phyloP scores from a whole-genome alignment of 2,329 filamentous ascomycete genomes.

The Colletotrichum salicis region DNA sequence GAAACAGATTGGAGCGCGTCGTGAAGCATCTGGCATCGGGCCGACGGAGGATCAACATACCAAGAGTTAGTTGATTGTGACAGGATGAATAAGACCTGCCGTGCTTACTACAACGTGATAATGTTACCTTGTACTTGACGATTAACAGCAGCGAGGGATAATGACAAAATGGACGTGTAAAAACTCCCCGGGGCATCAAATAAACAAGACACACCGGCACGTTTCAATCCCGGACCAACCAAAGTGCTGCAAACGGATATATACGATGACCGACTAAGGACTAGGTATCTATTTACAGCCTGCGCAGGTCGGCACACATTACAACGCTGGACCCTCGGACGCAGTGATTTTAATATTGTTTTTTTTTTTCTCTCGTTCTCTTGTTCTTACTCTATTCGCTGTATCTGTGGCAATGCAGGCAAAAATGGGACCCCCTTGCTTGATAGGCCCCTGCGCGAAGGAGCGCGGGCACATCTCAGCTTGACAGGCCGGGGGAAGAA shows the following conservation, averaged over 20 bases:
- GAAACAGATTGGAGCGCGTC: too few species aligned
- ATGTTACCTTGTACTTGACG: not conserved
- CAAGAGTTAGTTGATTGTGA: not conserved
- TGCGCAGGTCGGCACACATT: slow-evolving; percentile 27
- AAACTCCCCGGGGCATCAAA: not conserved
- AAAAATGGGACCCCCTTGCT: slow-evolving; percentile 22
- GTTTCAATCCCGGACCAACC: not conserved
- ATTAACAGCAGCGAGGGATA: not conserved
- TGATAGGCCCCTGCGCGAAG: not conserved
- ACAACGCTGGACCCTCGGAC: slow-evolving; percentile 22
- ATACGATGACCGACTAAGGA: slow-evolving; percentile 26
- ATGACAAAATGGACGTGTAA: not conserved
- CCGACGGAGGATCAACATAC: too few species aligned
- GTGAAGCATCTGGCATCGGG: too few species aligned
- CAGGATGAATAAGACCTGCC: not conserved
- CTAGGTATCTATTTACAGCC: slow-evolving; percentile 32
- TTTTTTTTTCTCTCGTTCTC: slow-evolving; percentile 6
- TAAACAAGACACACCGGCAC: not conserved
- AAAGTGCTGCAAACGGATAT: slow-evolving; percentile 24
- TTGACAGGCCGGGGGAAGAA: slow-evolving; percentile 26
- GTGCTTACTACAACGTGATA: not conserved
- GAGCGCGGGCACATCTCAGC: slow-evolving; percentile 17
- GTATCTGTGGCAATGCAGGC: slow-evolving; percentile 27
- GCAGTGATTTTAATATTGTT: slow-evolving; percentile 27
- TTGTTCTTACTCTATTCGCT: slow-evolving; percentile 31